Conservation (phyloP, 2,329 filamentous ascomycete genomes). For the Phaeosphaeriaceae sp. region DNA sequence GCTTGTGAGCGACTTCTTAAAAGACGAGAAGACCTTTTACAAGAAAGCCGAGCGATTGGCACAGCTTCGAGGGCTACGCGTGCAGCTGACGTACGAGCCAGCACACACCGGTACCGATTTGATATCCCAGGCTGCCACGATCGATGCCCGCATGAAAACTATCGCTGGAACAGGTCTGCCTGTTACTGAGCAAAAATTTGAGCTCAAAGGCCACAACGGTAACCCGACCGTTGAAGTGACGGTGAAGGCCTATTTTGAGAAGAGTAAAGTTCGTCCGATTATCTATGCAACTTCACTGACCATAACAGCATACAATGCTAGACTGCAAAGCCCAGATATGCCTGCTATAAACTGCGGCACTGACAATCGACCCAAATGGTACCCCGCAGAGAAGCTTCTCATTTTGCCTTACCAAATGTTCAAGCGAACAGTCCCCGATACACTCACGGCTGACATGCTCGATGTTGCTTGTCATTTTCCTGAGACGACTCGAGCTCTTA, state of each 20-base stretch:
- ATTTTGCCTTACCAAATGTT: constrained; percentile 30
- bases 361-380: constrained; percentile 8
- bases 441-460: constrained; percentile 19
- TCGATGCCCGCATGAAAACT: constrained; percentile 7
- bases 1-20: constrained; percentile 12
- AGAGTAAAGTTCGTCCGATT: constrained; percentile 1
- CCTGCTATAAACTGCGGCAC: constrained; percentile 16
- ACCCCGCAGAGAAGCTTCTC: constrained; percentile 10
- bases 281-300: neutral
- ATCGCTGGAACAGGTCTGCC: neutral
- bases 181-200: constrained; percentile 1
- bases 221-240: neutral
- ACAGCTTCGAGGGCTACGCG: constrained; percentile 6
- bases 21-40: constrained; percentile 1
- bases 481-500: constrained; percentile 8
- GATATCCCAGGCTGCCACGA: constrained; percentile 1
- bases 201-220: constrained; percentile 1
- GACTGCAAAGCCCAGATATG: neutral
- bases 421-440: constrained; percentile 20
- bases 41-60: neutral
- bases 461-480: constrained; percentile 17
- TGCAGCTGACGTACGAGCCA: constrained; percentile 3
- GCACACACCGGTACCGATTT: neutral
- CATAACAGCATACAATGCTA: constrained; percentile 1
- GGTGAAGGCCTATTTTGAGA: constrained; percentile 5